Base-by-base conservation (phyloP, 164 flowering plant species). In the Umbilicus rupestris region DNA sequence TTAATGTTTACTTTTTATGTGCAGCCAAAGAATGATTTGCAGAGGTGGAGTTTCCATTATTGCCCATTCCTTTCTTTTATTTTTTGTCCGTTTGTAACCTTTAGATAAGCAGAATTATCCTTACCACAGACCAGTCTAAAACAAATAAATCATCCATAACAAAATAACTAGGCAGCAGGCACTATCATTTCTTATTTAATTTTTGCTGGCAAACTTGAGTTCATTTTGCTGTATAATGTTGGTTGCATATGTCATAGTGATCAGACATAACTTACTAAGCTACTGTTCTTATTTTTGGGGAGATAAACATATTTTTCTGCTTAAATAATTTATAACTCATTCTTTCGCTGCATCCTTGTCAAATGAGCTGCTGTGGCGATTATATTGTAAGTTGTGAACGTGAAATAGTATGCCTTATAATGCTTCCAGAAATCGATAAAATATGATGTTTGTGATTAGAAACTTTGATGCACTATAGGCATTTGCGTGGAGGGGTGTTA, bases 1-100 rank as follows among this genome's bases (percentile, higher is more conserved):
- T 76, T 72, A 24, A 74, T 75, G 69, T 75, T 72, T 70, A 63
- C 65, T 69, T 75, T 35, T 1, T 52, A 8, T 52, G 58, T n/a
- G n/a, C 11, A 49, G 26, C 0, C 28, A 49, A 49, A 10, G 26
- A 49, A 19, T 49, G 49, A 19, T 20, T 20, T 19, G 55, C 55
- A 5, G 1, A 7, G 7, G n/a, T 20, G 24, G 58, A 52, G 58
- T 52, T 52, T 52, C 58, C 58, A 24, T 26, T 52, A 5, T 3
- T 24, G 3, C 22, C 3, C 8, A 52, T 29, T 12, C 30, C 22
- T 52, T 52, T 22, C 29, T 24, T 19, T 47, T 1, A 29, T 26
- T 52, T 52, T 52, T 52, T n/a, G 22, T 19, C 10, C 58, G 22
- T 22, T 52, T 12, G 2, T 52, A 52, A 22, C 3, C 14, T 52